A percentile compares a stretch with the other conserved stretches of the same genome.
These are phyloP conservation scores for Lachancea waltii DNA, from an alignment of 805 yeast genomes.

Conservation along the genomic window DNA sequence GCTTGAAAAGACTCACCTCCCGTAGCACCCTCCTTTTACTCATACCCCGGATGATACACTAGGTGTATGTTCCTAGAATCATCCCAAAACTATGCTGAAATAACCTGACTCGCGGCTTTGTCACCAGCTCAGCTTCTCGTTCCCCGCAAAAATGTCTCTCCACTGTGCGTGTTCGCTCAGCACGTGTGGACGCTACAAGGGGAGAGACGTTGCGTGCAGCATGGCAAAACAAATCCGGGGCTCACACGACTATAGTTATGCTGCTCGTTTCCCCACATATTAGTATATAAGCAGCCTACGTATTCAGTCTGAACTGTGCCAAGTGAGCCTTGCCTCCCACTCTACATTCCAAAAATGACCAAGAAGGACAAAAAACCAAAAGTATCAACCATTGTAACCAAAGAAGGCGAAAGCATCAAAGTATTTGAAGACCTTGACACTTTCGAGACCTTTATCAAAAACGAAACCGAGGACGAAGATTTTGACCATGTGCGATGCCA, in stretches of 20 bases:
- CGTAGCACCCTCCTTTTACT: too few species aligned
- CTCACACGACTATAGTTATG: background rate
- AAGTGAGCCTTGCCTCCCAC: too few species aligned
- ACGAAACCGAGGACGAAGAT: conserved; percentile 73
- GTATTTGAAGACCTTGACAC: conserved; percentile 56
- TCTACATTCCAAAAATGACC: conserved; percentile 15
- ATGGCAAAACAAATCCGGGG: background rate
- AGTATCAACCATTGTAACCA: conserved; percentile 24
- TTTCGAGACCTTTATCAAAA: conserved; percentile 59
- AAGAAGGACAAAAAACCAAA: conserved; percentile 31
- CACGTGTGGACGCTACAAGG: background rate
- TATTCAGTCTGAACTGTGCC: background rate
- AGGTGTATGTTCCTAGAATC: too few species aligned
- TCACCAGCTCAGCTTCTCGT: too few species aligned
- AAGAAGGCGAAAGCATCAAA: conserved; percentile 27
- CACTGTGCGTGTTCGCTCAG: background rate
- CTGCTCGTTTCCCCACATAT: background rate
- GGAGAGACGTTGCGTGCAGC: too few species aligned
- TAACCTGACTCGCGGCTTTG: too few species aligned
- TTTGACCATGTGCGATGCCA: conserved; percentile 63
- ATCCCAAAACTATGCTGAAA: too few species aligned
- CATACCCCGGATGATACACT: too few species aligned
- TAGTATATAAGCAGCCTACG: background rate
- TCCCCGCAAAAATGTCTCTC: too few species aligned
- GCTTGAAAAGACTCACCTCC: too few species aligned